Percentiles rank a stretch among this genome's conserved stretches.
phyloP scores from a whole-genome alignment of 2,329 filamentous ascomycete genomes.

The Alternaria atra region DNA sequence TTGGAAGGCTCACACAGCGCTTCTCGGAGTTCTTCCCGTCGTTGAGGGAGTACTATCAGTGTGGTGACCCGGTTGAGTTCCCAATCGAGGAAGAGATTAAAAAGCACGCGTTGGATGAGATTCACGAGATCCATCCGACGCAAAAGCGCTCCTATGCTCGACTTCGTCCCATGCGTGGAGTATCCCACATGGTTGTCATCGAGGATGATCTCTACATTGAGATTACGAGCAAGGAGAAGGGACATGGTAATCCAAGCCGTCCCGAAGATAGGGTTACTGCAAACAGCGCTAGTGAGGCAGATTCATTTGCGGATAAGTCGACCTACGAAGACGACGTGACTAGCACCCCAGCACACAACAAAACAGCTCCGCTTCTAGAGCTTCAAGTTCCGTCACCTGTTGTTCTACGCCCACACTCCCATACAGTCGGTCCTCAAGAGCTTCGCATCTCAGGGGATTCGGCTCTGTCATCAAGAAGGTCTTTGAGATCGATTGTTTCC shows the following conservation, averaged over 20 bases:
- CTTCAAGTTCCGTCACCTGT: constrained; percentile 38
- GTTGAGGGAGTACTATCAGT: constrained; percentile 51
- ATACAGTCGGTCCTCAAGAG: constrained; percentile 29
- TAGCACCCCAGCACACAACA: constrained; percentile 24
- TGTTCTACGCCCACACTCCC: constrained; percentile 34
- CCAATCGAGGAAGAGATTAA: constrained; percentile 49
- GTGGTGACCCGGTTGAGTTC: constrained; percentile 47
- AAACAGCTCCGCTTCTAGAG: constrained; percentile 27
- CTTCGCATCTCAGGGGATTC: constrained; percentile 30
- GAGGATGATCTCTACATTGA: constrained; percentile 48
- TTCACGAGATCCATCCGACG: constrained; percentile 41
- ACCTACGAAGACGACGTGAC: constrained; percentile 15
- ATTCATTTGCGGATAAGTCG: constrained; percentile 15
- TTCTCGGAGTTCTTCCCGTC: constrained; percentile 58
- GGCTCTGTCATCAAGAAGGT: constrained; percentile 35
- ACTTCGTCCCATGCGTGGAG: constrained; percentile 46
- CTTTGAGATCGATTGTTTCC: constrained; percentile 36
- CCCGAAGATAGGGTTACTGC: constrained; percentile 15
- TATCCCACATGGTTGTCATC: constrained; percentile 42
- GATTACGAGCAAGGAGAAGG: constrained; percentile 36
- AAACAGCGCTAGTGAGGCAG: constrained; percentile 20
- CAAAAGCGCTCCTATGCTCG: constrained; percentile 48
- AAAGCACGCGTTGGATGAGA: constrained; percentile 46
- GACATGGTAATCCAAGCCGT: constrained; percentile 6
- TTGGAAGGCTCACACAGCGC: constrained; percentile 56